phyloP scores from a whole-genome alignment of 495 filamentous ascomycete species.

The Penicillium verhagenii region DNA sequence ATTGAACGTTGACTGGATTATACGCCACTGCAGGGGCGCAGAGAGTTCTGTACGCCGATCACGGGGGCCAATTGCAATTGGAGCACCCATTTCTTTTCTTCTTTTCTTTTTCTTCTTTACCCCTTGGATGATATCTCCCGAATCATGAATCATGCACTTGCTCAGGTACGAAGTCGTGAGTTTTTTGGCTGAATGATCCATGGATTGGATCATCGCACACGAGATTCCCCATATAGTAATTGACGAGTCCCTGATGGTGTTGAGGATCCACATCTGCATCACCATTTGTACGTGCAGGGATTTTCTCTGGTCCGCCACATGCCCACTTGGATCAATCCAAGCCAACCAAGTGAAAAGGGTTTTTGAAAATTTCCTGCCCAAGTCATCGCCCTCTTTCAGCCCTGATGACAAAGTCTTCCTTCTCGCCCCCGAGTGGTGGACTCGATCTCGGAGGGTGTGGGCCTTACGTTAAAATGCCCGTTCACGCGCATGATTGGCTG shows the following conservation, averaged over 20 bases:
- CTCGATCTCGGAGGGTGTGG: conserved; percentile 1
- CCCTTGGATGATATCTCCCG: too few relatives aligned
- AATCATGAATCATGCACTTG: too few relatives aligned
- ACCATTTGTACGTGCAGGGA: background rate
- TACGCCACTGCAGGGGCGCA: too few relatives aligned
- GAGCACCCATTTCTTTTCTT: too few relatives aligned
- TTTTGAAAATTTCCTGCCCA: conserved; percentile 18
- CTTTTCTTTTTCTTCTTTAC: too few relatives aligned
- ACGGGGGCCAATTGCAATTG: too few relatives aligned
- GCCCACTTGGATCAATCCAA: background rate
- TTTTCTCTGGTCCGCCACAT: background rate
- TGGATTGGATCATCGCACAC: background rate
- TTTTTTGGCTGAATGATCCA: background rate
- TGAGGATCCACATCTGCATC: background rate
- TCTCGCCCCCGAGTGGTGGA: conserved; percentile 24
- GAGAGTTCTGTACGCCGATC: too few relatives aligned
- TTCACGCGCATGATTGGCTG: conserved; percentile 15
- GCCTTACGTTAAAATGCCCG: conserved; percentile 14
- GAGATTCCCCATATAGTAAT: background rate
- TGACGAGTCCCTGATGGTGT: background rate
- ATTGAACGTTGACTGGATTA: too few relatives aligned
- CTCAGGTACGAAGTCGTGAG: too few relatives aligned
- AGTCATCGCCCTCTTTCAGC: conserved; percentile 19
- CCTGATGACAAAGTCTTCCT: conserved; percentile 10
- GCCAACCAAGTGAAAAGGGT: conserved; percentile 8